Evolutionary conservation across 192 early-diverging fungal species (phyloP).

Genomic region (Backusella westeae): DNA sequence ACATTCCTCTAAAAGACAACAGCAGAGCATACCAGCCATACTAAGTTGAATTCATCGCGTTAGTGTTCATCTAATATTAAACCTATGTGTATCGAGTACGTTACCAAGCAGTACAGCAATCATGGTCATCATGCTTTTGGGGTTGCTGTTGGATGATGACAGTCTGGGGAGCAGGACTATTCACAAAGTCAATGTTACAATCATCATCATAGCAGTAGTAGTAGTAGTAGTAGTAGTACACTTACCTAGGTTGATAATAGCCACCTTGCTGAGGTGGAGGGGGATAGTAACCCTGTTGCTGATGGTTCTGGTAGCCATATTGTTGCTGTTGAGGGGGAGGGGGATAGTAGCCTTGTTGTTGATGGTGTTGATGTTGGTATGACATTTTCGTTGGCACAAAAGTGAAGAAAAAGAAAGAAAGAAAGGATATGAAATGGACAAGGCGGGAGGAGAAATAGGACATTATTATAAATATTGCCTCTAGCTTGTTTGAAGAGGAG

Average conservation of each 20-base stretch:
- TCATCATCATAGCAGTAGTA: neutral
- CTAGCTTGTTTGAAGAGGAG: neutral
- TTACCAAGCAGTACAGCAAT: constrained; percentile 33
- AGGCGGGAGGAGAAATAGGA: neutral
- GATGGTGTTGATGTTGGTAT: neutral
- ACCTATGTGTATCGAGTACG: neutral
- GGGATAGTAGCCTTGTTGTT: neutral
- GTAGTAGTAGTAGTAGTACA: neutral
- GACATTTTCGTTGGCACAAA: neutral
- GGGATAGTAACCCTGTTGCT: constrained; percentile 20
- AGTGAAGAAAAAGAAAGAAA: neutral
- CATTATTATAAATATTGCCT: neutral
- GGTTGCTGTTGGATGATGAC: constrained; percentile 18
- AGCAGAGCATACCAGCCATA: constrained; percentile 27
- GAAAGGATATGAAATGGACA: neutral
- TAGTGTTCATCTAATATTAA: neutral
- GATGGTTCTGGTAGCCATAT: neutral
- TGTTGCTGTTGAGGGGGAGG: constrained; percentile 3
- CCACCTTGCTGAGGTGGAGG: constrained; percentile 24
- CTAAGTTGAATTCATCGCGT: constrained; percentile 2
- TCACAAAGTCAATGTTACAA: neutral
- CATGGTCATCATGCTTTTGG: constrained; percentile 15
- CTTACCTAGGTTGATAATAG: constrained; percentile 31
- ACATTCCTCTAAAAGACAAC: constrained; percentile 20
- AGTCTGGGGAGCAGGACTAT: constrained; percentile 31